Percentiles rank a stretch among this genome's conserved stretches.
These are phyloP conservation scores for Aspergillus vadensis DNA, from an alignment of 2,329 filamentous ascomycete genomes.

Conservation along the genomic window DNA sequence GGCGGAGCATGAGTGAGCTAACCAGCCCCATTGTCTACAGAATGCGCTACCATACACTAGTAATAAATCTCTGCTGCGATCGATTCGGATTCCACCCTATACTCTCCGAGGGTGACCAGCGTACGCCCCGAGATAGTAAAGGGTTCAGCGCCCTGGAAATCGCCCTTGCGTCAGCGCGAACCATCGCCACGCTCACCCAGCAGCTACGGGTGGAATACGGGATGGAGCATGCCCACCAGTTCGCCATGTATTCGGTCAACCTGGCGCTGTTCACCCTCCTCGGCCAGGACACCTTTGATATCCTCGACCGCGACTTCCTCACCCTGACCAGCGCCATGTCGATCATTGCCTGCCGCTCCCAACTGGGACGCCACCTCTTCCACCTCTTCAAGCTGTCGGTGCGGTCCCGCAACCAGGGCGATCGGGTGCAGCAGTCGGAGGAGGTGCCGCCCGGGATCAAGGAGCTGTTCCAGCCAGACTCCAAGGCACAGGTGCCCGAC, in stretches of 20 bases:
- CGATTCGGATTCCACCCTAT: conserved; percentile 12
- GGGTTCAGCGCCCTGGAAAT: conserved; percentile 11
- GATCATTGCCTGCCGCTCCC: conserved; percentile 27
- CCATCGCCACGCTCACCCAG: conserved; percentile 26
- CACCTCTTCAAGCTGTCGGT: conserved; percentile 31
- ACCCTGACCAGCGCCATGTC: conserved; percentile 28
- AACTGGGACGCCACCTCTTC: conserved; percentile 27
- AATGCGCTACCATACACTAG: conserved; percentile 30
- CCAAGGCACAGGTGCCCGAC: background rate
- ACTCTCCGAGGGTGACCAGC: conserved; percentile 1
- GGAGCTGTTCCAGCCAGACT: conserved; percentile 18
- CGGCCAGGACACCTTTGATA: conserved; percentile 23
- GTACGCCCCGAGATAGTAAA: background rate
- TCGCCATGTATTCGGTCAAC: conserved; percentile 31
- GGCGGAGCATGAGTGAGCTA: too few species aligned
- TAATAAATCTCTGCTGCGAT: conserved; percentile 31
- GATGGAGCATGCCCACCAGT: conserved; percentile 29
- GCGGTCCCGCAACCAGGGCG: conserved; percentile 19
- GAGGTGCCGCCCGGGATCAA: conserved; percentile 20
- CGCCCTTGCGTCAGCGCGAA: conserved; percentile 23
- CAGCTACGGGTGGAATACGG: conserved; percentile 28
- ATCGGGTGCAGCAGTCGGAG: conserved; percentile 11
- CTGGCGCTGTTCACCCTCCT: conserved; percentile 30
- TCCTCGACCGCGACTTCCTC: conserved; percentile 30
- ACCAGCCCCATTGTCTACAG: conserved; percentile 7